phyloP scores from a whole-genome alignment of 2,329 filamentous ascomycete species.

The Talaromyces amestolkiae region DNA sequence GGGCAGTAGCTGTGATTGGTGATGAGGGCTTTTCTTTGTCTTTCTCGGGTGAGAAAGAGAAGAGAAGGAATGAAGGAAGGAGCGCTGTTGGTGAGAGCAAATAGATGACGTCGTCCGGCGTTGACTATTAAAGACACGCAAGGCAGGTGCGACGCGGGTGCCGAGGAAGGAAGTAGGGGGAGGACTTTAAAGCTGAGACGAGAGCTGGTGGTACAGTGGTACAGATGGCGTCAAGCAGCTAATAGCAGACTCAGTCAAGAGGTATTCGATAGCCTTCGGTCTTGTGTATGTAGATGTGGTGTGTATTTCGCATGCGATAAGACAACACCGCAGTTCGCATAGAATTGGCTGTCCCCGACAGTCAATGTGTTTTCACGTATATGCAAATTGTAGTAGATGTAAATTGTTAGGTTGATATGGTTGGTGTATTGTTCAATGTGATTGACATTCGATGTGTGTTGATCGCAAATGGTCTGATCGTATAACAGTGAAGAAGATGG shows the following conservation, averaged over 20 bases:
- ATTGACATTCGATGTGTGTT: not conserved
- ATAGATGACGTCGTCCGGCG: conserved; percentile 11
- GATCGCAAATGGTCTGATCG: not conserved
- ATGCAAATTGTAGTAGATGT: not conserved
- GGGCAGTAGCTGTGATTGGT: not conserved
- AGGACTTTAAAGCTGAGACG: not conserved
- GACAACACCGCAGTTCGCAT: not conserved
- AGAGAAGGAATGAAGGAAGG: not conserved
- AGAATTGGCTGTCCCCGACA: not conserved
- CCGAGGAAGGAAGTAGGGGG: conserved; percentile 3
- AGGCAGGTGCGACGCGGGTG: conserved; percentile 20
- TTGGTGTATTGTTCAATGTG: not conserved
- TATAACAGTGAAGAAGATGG: conserved; percentile 16
- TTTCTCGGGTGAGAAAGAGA: not conserved
- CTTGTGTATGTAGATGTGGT: not conserved
- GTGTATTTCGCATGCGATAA: not conserved
- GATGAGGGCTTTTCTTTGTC: not conserved
- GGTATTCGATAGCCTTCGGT: conserved; percentile 2
- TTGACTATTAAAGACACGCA: not conserved
- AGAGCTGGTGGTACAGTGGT: not conserved
- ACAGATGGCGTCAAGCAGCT: not conserved
- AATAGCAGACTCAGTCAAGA: not conserved
- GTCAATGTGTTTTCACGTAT: not conserved
- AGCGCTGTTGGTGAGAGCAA: not conserved
- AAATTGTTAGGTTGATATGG: too few species aligned